These are phyloP conservation scores for Poronia punctata DNA, from an alignment of 495 filamentous ascomycete genomes.

Conservation along the genomic window DNA sequence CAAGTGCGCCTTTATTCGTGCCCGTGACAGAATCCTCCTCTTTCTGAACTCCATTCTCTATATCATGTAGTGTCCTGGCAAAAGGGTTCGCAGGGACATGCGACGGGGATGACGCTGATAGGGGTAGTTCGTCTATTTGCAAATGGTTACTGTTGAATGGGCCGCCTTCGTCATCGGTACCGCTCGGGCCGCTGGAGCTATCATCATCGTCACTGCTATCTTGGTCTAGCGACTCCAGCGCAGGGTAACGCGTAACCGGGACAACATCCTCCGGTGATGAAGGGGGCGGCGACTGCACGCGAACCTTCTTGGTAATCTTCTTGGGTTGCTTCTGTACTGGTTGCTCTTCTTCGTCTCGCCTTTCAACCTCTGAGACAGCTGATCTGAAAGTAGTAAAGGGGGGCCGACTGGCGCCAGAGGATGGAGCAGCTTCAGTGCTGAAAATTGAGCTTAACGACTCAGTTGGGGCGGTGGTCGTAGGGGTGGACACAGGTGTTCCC, in stretches of 20 bases:
- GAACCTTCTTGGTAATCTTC: conserved; percentile 47
- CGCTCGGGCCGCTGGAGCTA: conserved; percentile 16
- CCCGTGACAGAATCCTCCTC: conserved; percentile 12
- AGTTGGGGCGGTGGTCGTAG: conserved; percentile 10
- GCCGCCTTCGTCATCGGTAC: conserved; percentile 17
- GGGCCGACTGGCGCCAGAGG: conserved; percentile 10
- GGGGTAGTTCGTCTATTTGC: conserved; percentile 4
- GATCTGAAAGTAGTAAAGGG: conserved; percentile 25
- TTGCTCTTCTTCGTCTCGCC: conserved; percentile 14
- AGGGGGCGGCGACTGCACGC: conserved; percentile 50
- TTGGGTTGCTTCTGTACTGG: conserved; percentile 35
- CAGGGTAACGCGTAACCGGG: conserved; percentile 22
- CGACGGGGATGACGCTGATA: conserved; percentile 1
- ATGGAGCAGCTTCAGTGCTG: conserved; percentile 12
- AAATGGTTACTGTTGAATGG: conserved; percentile 18
- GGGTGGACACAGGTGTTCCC: conserved; percentile 4
- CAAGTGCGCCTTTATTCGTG: conserved; percentile 37
- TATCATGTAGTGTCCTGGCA: conserved; percentile 37
- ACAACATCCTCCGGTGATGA: conserved; percentile 37
- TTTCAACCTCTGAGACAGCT: conserved; percentile 10
- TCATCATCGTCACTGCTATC: conserved; percentile 18
- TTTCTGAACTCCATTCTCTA: conserved; percentile 25
- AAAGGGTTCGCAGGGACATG: conserved; percentile 44
- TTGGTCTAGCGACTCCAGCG: conserved; percentile 16
- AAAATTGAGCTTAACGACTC: conserved; percentile 4